Base-by-base conservation (phyloP, 805 yeast species). In the Kuraishia capsulata region DNA sequence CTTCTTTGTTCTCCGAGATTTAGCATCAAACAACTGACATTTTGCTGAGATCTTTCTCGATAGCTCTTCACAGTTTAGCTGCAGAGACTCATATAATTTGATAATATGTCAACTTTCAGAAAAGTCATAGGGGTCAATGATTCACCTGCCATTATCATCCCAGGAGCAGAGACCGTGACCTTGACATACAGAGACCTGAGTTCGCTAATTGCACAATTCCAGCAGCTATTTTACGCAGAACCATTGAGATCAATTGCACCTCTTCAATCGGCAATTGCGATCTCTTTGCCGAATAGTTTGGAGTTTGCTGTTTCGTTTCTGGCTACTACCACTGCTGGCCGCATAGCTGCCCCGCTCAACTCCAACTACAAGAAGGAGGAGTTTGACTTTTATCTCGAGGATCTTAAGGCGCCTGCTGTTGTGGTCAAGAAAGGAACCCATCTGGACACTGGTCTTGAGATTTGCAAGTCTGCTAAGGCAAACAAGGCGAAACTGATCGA, bases 271-370 rank as follows among this genome's bases (percentile, higher is more conserved):
- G 67, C 75, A 2, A 63, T 78, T 30, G 80, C 82, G 0, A 77
- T 80, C 18, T 65, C 83, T 1, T 57, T 81, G 42, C 76, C 79
- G 21, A 81, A 81, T 52, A 59, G 73, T 3, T 50, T 81, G 19
- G 88, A 81, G 47, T 70, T 78, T 38, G 66, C 71, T 1, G 66
- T 69, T 8, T 59, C 73, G 2, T 81, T 78, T 50, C 54, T 81
- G 18, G 80, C 78, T 2, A 61, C 70, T 20, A 72, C 84, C 2
- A 67, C 71, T 44, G 66, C 73, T 21, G 71, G 76, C 1, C 63
- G 71, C 46, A 63, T 80, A 33, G 82, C 81, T 17, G 83, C 86
- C 2, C 89, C 89, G 11, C 61, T 81, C 52, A 81, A 81, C 49
- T 72, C 85, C 13, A 67, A 67, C 39, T 79, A 78, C 54, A 77